Evolutionary conservation across 768 basidiomycete genomes (phyloP), one percentile per base, ranked within the genome.

Genomic region (Tubosaeta sp.): DNA sequence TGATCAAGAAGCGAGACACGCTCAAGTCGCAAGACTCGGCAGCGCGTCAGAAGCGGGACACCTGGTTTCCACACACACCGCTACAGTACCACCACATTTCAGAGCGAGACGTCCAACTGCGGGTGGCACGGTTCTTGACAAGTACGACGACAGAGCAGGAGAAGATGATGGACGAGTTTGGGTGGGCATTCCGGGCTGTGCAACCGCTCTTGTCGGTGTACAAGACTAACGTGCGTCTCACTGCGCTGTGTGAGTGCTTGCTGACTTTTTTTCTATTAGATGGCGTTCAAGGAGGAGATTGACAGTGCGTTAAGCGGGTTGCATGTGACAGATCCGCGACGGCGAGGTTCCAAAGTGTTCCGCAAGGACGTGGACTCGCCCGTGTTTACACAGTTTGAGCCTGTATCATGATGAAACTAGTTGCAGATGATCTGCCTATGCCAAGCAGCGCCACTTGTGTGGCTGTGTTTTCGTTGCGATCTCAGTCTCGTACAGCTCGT

Each of bases 121-220:
- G 82, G 2, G 70, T 76, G 9, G 81, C 81, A 19, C 68, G 70
- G 44, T 83, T 81, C 58, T 65, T 85, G 29, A 43, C 51, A 22
- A 33, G 53, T 6, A 50, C 65, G 31, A 45, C 49, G 9, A 25
- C 45, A 6, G 69, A 65, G 32, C 71, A 75, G 54, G 82, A 84
- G 48, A 74, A 55, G 59, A 76, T 80, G 72, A 59, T 76, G 62
- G 58, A 55, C 27, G 72, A 80, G 48, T 83, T 71, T 60, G 66
- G 70, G 1, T 85, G 83, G 84, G 72, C 74, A 0, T 80, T 70
- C 67, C 70, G 75, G 37, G 76, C 78, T 48, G 76, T 77, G 17
- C 58, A 69, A 13, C 73, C 78, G 3, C 68, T 85, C 39, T 55
- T 68, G 34, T 63, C 71, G 0, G 64, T 65, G 5, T 81, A 73